Conservation (phyloP, 176 grass and related monocot genomes). For the Musa beccarii region DNA sequence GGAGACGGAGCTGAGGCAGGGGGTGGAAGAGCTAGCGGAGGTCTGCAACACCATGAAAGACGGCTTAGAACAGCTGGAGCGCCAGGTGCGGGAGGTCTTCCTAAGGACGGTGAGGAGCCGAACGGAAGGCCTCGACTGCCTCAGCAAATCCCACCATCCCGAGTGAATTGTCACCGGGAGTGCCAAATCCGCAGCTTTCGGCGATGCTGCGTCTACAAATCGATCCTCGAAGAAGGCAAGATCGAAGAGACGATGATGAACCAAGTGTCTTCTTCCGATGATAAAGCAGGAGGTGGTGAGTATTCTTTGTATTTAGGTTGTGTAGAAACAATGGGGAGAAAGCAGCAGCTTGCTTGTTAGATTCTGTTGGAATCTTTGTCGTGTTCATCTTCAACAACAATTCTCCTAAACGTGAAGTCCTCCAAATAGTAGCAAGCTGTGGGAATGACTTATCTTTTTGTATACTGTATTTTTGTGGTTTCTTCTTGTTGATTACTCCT, state of each 20-base stretch:
- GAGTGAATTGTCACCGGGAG: constrained; percentile 26
- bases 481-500: background rate
- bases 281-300: background rate
- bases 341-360: background rate
- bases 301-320: background rate
- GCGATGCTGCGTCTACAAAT: no score
- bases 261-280: background rate
- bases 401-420: background rate
- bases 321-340: background rate
- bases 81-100: constrained; percentile 74
- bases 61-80: constrained; percentile 70
- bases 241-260: background rate
- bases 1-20: constrained; percentile 49
- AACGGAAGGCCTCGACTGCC: constrained; percentile 65
- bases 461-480: background rate
- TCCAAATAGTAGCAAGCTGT: background rate
- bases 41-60: constrained; percentile 57
- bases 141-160: constrained; percentile 34
- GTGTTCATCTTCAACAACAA: background rate
- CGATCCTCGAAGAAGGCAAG: background rate
- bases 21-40: constrained; percentile 39
- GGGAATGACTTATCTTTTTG: background rate
- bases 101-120: constrained; percentile 66
- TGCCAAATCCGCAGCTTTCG: background rate
- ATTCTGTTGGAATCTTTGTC: background rate